Evolutionary conservation across 257 asterid genomes (phyloP), one percentile per base, ranked within the genome.

Genomic region (Solanum neorickii): DNA sequence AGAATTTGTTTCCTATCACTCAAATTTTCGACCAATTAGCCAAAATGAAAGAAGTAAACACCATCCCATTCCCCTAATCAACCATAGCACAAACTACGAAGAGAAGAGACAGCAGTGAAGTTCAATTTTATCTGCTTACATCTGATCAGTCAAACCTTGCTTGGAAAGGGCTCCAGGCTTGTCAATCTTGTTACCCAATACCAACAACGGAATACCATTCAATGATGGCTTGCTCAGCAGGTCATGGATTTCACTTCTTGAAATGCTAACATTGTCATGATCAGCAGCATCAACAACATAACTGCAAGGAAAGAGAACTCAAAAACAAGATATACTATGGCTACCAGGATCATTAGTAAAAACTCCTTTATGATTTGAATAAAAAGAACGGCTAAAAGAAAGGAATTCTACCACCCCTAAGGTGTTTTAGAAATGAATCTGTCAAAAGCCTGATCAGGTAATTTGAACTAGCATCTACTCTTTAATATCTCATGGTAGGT

Each of bases 201-300:
- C 98, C 89, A 97, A 91, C 92, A 97, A 92, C 56, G 99, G 98
- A 86, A 97, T 97, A 88, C 98, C 98, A n/a, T 91, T 94, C 86
- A 97, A 93, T 35, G 99, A 94, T 89, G 96, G 95, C 89, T 95
- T 97, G 89, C 94, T 94, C 93, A 97, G 91, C 89, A 97, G 92
- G 91, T 97, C 99, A 52, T 97, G 99, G 86, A 97, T 94, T 90
- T 97, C 98, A 84, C 95, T 91, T 88, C 83, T 95, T 65, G 98
- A 97, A 89, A 92, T 92, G 88, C 92, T 94, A 59, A 97, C 88
- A 87, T 97, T 97, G 60, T 95, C 99, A 8, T 90, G 97, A 89
- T 97, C 99, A 87, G 98, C 99, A 90, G 96, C 98, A 93, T 97
- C 99, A 84, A 97, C 99, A 73, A 97, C 98, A 65, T 96, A 96